Base-by-base conservation (phyloP, 345 rosid genomes). In the rapeseed (Brassica napus) region DNA sequence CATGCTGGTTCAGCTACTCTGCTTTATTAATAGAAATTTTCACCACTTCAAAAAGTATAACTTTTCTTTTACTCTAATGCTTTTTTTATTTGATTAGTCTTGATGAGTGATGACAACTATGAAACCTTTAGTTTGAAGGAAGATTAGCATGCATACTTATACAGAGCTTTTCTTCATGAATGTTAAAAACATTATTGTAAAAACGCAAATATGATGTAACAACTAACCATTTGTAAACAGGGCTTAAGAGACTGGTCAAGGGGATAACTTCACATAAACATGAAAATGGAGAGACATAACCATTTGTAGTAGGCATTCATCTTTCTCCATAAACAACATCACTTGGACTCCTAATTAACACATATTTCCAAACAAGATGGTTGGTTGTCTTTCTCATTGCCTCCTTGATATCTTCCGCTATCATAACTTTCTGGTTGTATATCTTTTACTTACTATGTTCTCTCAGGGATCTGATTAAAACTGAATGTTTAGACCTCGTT, bases 1-100 rank as follows among this genome's bases (percentile, higher is more conserved):
- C 31, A 26, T 77, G 59, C n/a, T 72, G 72, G 47, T 72, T 65
- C 26, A 55, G 47, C 47, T 35, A n/a, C 26, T 70, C 16, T 64
- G 31, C 35, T 78, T 65, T 6, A 39, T 52, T 31, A 42, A 23
- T 71, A 12, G 3, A 49, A 16, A 12, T 49, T 5, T 34, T 55
- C 35, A 35, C 39, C 16, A 65, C 55, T 54, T 16, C 12, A 58
- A 57, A 57, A 57, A 42, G 49, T 42, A 42, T 2, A 10, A 42
- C 14, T 11, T 42, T 8, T 42, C 49, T 42, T 42, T 42, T 11
- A 42, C 49, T 42, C 49, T 10, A 10, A 42, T 42, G 49, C 14
- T 42, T 47, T 47, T 37, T 37, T 12, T 1, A 44, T 44, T 47
- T 12, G 54, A 15, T 14, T 12, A 47, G 54, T 47, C 11, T 28